Evolutionary conservation across 2,329 filamentous ascomycete species (phyloP).

Genomic region (Paraphoma chrysanthemicola): DNA sequence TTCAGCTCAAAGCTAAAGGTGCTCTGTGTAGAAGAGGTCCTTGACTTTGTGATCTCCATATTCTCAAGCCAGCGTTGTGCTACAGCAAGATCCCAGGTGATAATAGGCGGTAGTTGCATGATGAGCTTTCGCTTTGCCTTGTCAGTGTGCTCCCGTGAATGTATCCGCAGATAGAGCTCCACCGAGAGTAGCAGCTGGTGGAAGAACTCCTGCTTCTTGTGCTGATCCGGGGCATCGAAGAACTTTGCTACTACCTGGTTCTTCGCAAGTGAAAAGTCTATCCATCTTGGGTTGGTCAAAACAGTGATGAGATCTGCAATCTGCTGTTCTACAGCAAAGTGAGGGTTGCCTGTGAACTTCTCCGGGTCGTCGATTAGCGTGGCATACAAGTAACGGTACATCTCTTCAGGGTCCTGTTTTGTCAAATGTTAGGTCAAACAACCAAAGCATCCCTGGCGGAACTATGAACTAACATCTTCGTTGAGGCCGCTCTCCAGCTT

Average conservation of each 20-base stretch:
- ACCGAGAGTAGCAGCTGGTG: conserved; percentile 78
- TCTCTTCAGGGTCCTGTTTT: conserved; percentile 47
- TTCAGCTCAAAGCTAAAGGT: conserved; percentile 68
- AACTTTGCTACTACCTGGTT: conserved; percentile 79
- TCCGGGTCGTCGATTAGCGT: conserved; percentile 73
- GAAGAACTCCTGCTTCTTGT: conserved; percentile 71
- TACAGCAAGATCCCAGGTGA: conserved; percentile 76
- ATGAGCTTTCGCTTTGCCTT: conserved; percentile 70
- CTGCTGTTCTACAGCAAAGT: conserved; percentile 70
- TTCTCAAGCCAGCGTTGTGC: conserved; percentile 76
- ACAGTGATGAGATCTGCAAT: conserved; percentile 76
- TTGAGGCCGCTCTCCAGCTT: conserved; percentile 51
- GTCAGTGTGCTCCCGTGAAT: conserved; percentile 66
- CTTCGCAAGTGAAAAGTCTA: conserved; percentile 72
- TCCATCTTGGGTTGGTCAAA: conserved; percentile 73
- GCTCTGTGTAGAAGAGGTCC: conserved; percentile 50
- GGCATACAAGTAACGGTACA: conserved; percentile 69
- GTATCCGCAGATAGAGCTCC: conserved; percentile 74
- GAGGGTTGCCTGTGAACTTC: conserved; percentile 62
- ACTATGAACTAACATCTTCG: conserved; percentile 49
- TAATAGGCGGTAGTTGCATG: conserved; percentile 70
- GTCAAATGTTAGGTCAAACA: conserved; percentile 40
- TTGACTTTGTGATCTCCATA: conserved; percentile 69
- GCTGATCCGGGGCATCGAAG: conserved; percentile 66
- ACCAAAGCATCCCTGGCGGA: conserved; percentile 17